phyloP scores from a whole-genome alignment of 225 moss, liverwort and hornwort genomes.

The Asterella californica region DNA sequence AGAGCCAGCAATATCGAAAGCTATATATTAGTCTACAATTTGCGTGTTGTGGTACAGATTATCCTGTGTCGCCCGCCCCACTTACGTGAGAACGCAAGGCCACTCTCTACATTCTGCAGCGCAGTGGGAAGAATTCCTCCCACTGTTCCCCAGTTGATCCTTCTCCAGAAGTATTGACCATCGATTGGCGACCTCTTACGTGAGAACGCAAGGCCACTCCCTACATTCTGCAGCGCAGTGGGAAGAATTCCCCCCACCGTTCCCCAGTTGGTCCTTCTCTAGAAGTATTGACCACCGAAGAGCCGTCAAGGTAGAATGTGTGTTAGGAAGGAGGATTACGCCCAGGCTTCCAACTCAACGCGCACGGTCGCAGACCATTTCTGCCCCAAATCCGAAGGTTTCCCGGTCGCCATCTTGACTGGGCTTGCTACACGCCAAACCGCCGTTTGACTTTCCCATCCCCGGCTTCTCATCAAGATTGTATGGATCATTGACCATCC shows the following conservation, averaged over 20 bases:
- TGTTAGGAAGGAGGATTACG: background rate
- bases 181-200: too few relatives aligned
- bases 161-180: too few relatives aligned
- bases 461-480: background rate
- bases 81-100: background rate
- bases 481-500: background rate
- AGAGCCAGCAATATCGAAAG: background rate
- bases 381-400: background rate
- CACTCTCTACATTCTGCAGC: background rate
- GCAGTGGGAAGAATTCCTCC: background rate
- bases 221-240: background rate
- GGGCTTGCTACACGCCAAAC: conserved; percentile 8
- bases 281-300: background rate
- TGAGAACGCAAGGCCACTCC: background rate
- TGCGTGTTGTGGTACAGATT: background rate
- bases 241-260: background rate
- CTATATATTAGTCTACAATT: background rate
- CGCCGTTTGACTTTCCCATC: background rate
- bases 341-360: background rate
- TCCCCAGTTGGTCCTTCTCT: background rate
- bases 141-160: background rate
- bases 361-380: background rate
- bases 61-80: background rate
- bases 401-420: background rate
- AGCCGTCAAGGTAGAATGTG: background rate